Evolutionary conservation across 148 eudicot genomes (phyloP), one percentile per base, ranked within the genome.

Genomic region (Tetragonia tetragonoides): DNA sequence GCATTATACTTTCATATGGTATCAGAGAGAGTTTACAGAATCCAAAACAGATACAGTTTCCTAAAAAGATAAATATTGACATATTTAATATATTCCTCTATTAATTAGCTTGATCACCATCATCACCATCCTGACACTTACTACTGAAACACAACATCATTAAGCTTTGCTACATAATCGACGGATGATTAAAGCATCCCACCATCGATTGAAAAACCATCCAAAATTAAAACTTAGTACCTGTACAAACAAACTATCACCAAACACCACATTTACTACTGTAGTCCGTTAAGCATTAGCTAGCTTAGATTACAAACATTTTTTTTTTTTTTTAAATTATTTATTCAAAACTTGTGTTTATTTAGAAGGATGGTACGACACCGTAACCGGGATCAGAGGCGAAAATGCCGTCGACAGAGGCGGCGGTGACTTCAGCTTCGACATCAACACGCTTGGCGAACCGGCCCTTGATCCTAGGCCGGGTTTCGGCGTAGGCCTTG

Each of bases 391-490:
- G 78, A 20, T 83, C 92, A 0, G 79, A 65, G 15, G 82, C 67
- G 39, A 78, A 81, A 42, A 78, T 83, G 40, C 82, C 80, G 5
- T 85, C 90, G 0, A 87, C 81, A 2, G 84, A 66, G 56, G 81
- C 64, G 1, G 80, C 53, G 5, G 76, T 15, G 18, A 68, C 77
- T 57, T 75, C 76, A 24, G 85, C 68, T 57, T 82, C 85, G 28
- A 77, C 78, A 18, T 90, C 93, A 3, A 92, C 20, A 3, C 96
- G 86, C 86, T 93, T 93, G 8, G 97, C 98, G 44, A 91, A 94
- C 11, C 94, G 85, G 20, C 98, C 97, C 63, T 94, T 90, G 85
- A 93, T 90, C 68, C 93, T 82, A 7, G 92, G 98, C n/a, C 95
- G 78, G 3, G 93, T 93, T 81, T 93, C 97, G 0, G 95, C 97